Evolutionary conservation across 1,284 basidiomycete species (phyloP).

Genomic region (Ganoderma multipileum): DNA sequence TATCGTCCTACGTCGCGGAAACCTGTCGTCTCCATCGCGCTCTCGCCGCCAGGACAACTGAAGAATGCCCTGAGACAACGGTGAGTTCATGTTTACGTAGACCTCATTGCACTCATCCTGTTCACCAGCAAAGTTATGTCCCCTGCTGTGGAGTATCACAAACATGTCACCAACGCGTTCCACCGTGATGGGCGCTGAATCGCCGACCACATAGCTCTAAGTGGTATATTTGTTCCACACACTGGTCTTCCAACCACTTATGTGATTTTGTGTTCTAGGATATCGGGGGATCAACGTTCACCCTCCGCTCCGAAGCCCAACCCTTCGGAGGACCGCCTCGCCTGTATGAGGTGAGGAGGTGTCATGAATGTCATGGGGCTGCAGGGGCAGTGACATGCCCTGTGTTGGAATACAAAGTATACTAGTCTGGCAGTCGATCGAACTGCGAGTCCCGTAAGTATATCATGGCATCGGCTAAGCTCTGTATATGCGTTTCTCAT

Average conservation of each 20-base stretch:
- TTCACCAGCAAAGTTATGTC: neutral
- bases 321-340: neutral
- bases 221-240: neutral
- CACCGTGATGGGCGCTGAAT: neutral
- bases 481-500: neutral
- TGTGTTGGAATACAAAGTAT: neutral
- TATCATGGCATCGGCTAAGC: neutral
- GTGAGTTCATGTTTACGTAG: neutral
- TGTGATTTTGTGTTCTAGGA: neutral
- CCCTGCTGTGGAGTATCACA: neutral
- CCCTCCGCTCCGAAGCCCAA: neutral
- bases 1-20: neutral
- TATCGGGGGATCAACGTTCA: neutral
- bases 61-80: neutral
- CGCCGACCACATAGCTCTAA: neutral
- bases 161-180: neutral
- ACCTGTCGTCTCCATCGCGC: neutral
- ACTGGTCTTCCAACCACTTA: neutral
- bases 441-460: neutral
- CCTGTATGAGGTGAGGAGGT: neutral
- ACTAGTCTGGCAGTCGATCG: neutral
- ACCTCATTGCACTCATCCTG: neutral
- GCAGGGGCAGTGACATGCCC: neutral
- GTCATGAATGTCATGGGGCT: neutral
- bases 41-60: neutral